Conservation (phyloP, 179 eudicot species). For the Drosera spatulata region DNA sequence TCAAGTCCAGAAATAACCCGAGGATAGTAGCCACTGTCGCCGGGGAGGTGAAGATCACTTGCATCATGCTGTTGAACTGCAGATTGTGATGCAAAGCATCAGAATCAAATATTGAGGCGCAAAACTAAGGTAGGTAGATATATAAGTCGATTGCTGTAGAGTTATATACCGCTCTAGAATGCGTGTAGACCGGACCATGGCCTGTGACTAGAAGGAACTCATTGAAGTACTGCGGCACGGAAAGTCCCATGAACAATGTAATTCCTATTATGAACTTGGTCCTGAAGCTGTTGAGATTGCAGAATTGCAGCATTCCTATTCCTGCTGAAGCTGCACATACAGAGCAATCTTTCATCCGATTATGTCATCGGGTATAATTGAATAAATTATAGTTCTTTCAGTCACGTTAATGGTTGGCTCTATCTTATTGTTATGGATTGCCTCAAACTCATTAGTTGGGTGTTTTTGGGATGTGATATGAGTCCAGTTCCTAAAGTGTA, state of each 20-base stretch:
- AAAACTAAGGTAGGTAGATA: neutral
- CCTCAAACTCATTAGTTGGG: neutral
- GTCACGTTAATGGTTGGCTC: neutral
- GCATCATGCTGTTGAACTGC: constrained; percentile 95
- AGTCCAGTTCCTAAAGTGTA: neutral
- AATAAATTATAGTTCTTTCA: too few species aligned
- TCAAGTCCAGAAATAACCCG: constrained; percentile 67
- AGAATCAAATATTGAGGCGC: neutral
- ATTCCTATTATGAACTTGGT: constrained; percentile 70
- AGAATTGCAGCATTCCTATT: constrained; percentile 62
- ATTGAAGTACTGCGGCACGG: constrained; percentile 83
- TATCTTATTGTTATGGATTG: neutral
- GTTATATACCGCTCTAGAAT: constrained; percentile 63
- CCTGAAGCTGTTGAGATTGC: constrained; percentile 19
- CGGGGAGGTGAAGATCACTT: constrained; percentile 85
- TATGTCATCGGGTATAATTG: neutral
- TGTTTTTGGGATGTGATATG: neutral
- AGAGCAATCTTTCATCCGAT: neutral
- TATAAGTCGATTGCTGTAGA: neutral
- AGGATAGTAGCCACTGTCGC: constrained; percentile 73
- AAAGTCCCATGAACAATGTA: constrained; percentile 73
- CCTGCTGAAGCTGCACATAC: constrained; percentile 57
- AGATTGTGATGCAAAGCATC: neutral
- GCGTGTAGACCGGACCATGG: constrained; percentile 67
- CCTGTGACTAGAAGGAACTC: constrained; percentile 61